These are phyloP conservation scores for Neonectria punicea DNA, from an alignment of 2,329 filamentous ascomycete genomes.

Conservation along the genomic window DNA sequence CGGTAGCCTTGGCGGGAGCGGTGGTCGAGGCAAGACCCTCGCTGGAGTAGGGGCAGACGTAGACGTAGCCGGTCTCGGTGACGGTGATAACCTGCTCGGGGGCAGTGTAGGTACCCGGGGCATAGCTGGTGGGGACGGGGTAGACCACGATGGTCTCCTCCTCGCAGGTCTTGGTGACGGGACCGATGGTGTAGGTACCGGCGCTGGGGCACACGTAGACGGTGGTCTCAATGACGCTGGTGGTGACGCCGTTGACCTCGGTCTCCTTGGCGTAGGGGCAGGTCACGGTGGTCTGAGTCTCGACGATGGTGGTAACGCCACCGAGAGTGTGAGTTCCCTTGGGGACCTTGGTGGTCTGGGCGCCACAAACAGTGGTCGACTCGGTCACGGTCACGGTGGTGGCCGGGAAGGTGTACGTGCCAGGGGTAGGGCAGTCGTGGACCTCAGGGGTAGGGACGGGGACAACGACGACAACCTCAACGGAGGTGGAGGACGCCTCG, in stretches of 20 bases:
- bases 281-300: slow-evolving; percentile 72
- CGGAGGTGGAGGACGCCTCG: slow-evolving; percentile 30
- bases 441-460: slow-evolving; percentile 63
- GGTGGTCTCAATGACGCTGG: slow-evolving; percentile 75
- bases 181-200: slow-evolving; percentile 80
- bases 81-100: slow-evolving; percentile 74
- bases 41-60: slow-evolving; percentile 75
- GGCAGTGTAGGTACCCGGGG: slow-evolving; percentile 78
- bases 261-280: slow-evolving; percentile 76
- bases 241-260: slow-evolving; percentile 67
- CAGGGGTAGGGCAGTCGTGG: slow-evolving; percentile 70
- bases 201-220: slow-evolving; percentile 78
- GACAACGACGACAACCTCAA: slow-evolving; percentile 56
- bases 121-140: slow-evolving; percentile 72
- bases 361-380: slow-evolving; percentile 74
- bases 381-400: slow-evolving; percentile 75
- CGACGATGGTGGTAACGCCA: slow-evolving; percentile 77
- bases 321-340: slow-evolving; percentile 75
- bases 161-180: slow-evolving; percentile 70
- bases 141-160: slow-evolving; percentile 68
- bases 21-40: slow-evolving; percentile 43
- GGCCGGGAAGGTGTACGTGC: slow-evolving; percentile 80
- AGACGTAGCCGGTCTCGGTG: slow-evolving; percentile 73
- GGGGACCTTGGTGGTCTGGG: slow-evolving; percentile 69
- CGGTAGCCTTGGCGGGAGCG: not conserved